These are phyloP conservation scores for Fusarium nodosum DNA, from an alignment of 2,329 filamentous ascomycete genomes.

Conservation along the genomic window DNA sequence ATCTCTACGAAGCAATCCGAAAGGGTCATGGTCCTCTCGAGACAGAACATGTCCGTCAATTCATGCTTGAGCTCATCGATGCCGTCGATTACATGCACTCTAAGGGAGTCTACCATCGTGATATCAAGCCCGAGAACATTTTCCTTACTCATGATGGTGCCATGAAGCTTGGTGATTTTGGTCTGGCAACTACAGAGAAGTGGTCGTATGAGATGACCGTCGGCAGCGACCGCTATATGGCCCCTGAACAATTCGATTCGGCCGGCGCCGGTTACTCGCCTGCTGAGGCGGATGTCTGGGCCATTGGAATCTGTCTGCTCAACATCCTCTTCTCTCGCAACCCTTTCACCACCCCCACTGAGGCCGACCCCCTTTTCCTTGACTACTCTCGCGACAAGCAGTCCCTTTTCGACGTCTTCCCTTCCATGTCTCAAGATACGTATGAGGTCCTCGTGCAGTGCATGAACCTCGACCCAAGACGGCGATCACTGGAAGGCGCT, in stretches of 20 bases:
- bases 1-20: slow-evolving; percentile 97
- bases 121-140: slow-evolving; percentile 99
- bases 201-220: slow-evolving; percentile 96
- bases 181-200: slow-evolving; percentile 87
- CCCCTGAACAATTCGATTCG: slow-evolving; percentile 96
- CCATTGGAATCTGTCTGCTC: slow-evolving; percentile 94
- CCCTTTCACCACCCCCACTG: slow-evolving; percentile 90
- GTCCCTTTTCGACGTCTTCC: slow-evolving; percentile 97
- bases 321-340: slow-evolving; percentile 98
- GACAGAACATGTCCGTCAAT: slow-evolving; percentile 95
- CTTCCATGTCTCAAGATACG: slow-evolving; percentile 98
- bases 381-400: slow-evolving; percentile 96
- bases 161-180: slow-evolving; percentile 98
- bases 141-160: slow-evolving; percentile 88
- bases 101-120: slow-evolving; percentile 93
- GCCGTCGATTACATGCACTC: slow-evolving; percentile 91
- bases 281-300: slow-evolving; percentile 95
- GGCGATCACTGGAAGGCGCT: slow-evolving; percentile 83
- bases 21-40: slow-evolving; percentile 88
- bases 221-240: slow-evolving; percentile 99
- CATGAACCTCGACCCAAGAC: slow-evolving; percentile 90
- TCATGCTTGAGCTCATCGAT: slow-evolving; percentile 94
- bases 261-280: slow-evolving; percentile 90
- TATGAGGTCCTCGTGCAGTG: slow-evolving; percentile 93
- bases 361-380: slow-evolving; percentile 91